Base-by-base conservation (phyloP, 2,329 filamentous ascomycete species). In the Shiraia bambusicola region DNA sequence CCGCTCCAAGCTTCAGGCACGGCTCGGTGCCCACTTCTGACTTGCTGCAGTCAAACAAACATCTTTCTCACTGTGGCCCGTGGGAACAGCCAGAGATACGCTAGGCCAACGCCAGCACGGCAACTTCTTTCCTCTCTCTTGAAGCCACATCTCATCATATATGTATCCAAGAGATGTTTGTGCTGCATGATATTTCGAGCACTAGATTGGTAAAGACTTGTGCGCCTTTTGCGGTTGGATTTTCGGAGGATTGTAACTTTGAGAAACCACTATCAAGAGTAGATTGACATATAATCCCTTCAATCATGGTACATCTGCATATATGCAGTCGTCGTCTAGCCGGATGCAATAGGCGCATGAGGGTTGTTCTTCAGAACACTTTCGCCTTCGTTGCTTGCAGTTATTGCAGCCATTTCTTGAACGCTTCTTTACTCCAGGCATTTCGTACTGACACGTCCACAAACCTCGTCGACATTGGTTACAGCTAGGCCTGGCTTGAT, bases 341-440 rank as follows among this genome's bases (percentile, higher is more conserved):
- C 55, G 63, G 22, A 63, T 34, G 33, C 60, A 66, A 38, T 63
- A 47, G 2, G 58, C 54, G 42, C 62, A 64, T 2, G 45, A 56
- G 6, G 61, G 64, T 19, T 46, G 54, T 31, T 63, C 59, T 53
- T 67, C 58, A 13, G 56, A 59, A 31, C 63, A 66, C 40, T 65
- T 61, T 6, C 62, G 54, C 47, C 42, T 62, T 36, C 59, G 45
- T 30, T 53, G 47, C 13, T 54, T 52, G 40, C 59, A 65, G n/a
- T 61, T 63, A 19, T 57, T 28, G 32, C 62, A 64, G 28, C 59
- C 62, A 34, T 52, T 61, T 35, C 49, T 66, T 2, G 61, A 63
- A 9, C 59, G 62, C 43, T 59, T 59, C 22, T 47, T 56, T 4
- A 36, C 35, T 13, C 30, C 43, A 1, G 28, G 13, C 10, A 48